Evolutionary conservation across 257 asterid genomes (phyloP).

Genomic region (Euphrasia confusa): DNA sequence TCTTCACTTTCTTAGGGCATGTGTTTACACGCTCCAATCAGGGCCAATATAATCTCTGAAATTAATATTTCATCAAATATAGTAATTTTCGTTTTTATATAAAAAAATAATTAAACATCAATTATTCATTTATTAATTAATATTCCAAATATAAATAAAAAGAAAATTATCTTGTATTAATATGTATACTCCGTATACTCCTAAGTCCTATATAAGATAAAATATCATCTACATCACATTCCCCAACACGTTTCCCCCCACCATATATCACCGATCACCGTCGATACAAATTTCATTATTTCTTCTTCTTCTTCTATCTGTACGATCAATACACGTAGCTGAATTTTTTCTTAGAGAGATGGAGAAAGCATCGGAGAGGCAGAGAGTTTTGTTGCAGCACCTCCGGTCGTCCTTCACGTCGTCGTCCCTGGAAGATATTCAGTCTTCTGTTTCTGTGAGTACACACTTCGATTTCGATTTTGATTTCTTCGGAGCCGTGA

Average conservation of each 20-base stretch:
- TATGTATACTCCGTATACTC: too few species aligned
- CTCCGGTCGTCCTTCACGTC: constrained; percentile 72
- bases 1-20: too few species aligned
- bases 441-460: constrained; percentile 65
- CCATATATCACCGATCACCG: not conserved
- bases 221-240: constrained; percentile 20
- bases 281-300: not conserved
- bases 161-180: too few species aligned
- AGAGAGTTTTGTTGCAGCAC: constrained; percentile 75
- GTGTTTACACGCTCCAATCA: too few species aligned
- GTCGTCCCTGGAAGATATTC: constrained; percentile 67
- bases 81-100: too few species aligned
- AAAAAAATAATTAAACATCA: too few species aligned
- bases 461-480: not conserved
- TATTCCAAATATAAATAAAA: too few species aligned
- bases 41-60: too few species aligned
- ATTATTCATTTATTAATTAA: too few species aligned
- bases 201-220: too few species aligned
- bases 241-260: constrained; percentile 24
- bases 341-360: constrained; percentile 27
- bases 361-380: constrained; percentile 81
- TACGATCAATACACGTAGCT: not conserved
- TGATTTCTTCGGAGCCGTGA: not conserved
- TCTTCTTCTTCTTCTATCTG: not conserved
- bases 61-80: too few species aligned